These are phyloP conservation scores for Hanseniaspora jakobsenii DNA, from an alignment of 805 yeast species.

Conservation along the genomic window DNA sequence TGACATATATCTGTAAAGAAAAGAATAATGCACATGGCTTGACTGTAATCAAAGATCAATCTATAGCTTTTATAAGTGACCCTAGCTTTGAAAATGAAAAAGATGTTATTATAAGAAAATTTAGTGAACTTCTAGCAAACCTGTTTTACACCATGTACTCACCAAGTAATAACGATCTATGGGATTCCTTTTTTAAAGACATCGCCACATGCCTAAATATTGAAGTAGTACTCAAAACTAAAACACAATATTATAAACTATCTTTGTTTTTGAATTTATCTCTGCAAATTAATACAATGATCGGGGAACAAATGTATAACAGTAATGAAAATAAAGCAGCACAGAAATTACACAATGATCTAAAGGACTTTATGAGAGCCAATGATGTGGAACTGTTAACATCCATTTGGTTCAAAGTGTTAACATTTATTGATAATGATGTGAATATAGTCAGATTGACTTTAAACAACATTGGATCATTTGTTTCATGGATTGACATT, in stretches of 20 bases:
- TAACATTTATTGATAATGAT: constrained; percentile 30
- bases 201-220: constrained; percentile 22
- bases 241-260: constrained; percentile 29
- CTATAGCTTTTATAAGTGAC: constrained; percentile 17
- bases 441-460: constrained; percentile 24
- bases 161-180: constrained; percentile 23
- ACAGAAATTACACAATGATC: constrained; percentile 50
- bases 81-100: constrained; percentile 16
- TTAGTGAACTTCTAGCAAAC: constrained; percentile 27
- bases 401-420: constrained; percentile 51
- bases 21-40: constrained; percentile 17
- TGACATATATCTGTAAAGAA: constrained; percentile 15
- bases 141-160: constrained; percentile 27
- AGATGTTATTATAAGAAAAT: constrained; percentile 27
- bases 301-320: constrained; percentile 79
- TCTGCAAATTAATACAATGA: constrained; percentile 70
- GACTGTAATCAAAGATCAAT: constrained; percentile 21
- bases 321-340: constrained; percentile 42
- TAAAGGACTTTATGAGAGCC: constrained; percentile 74
- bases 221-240: constrained; percentile 15
- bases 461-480: constrained; percentile 63
- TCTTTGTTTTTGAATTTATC: constrained; percentile 71
- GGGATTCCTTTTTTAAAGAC: constrained; percentile 27
- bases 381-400: constrained; percentile 61
- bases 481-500: constrained; percentile 88